These are phyloP conservation scores for Paramecium caudatum DNA, from an alignment of 73 alveolate species.

Conservation along the genomic window DNA sequence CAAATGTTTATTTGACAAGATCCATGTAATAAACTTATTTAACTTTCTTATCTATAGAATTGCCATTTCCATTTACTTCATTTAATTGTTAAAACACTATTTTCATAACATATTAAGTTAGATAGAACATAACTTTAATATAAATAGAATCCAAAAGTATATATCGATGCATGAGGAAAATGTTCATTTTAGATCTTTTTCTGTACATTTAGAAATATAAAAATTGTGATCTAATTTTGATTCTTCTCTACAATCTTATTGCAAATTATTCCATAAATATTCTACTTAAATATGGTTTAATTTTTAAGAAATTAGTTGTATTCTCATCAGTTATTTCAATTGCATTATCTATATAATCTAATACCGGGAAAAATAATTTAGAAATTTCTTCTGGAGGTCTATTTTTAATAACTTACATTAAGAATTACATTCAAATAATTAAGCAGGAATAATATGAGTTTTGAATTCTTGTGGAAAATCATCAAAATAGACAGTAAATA, in stretches of 20 bases:
- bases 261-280: conserved; percentile 9
- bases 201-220: neutral
- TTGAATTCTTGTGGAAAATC: neutral
- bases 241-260: neutral
- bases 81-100: conserved; percentile 26
- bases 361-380: conserved; percentile 1
- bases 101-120: conserved; percentile 6
- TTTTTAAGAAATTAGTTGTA: neutral
- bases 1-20: neutral
- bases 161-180: neutral
- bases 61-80: conserved; percentile 39
- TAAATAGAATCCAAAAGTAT: neutral
- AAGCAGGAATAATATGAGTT: conserved; percentile 43
- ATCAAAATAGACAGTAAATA: conserved; percentile 26
- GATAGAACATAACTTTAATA: neutral
- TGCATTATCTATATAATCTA: neutral
- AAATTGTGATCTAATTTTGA: neutral
- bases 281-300: neutral
- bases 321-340: neutral
- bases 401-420: neutral
- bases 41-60: neutral
- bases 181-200: neutral
- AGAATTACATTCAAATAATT: neutral
- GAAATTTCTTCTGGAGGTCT: conserved; percentile 41
- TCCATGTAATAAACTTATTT: conserved; percentile 7